A percentile compares a stretch with the other conserved stretches of the same genome.
Evolutionary conservation across 371 early-diverging fungal species (phyloP).

Genomic region (Mucor lusitanicus): DNA sequence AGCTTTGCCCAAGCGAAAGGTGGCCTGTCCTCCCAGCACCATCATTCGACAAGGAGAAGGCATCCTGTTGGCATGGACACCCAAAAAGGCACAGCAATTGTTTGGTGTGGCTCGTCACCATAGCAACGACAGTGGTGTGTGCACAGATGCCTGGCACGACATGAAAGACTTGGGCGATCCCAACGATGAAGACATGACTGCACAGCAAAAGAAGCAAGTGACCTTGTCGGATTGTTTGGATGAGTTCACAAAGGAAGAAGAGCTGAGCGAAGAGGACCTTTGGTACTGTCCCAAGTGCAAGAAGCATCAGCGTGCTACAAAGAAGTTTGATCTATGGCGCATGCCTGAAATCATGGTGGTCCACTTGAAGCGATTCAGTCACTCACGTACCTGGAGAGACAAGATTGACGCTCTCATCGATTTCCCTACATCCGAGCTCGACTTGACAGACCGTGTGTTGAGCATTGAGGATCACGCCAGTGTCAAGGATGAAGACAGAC

Average conservation of each 20-base stretch:
- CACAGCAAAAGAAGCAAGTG: conserved; percentile 39
- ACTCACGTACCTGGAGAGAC: conserved; percentile 71
- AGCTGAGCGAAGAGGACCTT: conserved; percentile 77
- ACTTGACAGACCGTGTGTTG: conserved; percentile 57
- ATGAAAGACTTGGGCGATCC: conserved; percentile 29
- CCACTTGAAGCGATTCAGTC: conserved; percentile 90
- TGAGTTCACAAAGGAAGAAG: conserved; percentile 81
- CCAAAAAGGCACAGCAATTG: conserved; percentile 26
- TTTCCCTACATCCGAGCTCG: conserved; percentile 73
- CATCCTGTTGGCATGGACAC: conserved; percentile 28
- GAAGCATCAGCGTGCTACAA: conserved; percentile 76
- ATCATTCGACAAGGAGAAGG: conserved; percentile 50
- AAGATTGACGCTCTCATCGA: conserved; percentile 88
- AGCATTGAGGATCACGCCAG: conserved; percentile 13
- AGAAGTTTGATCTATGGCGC: conserved; percentile 86
- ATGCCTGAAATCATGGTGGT: conserved; percentile 89
- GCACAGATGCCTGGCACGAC: conserved; percentile 30
- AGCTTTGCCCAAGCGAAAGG: conserved; percentile 13
- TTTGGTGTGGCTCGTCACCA: conserved; percentile 24
- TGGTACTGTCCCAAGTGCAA: conserved; percentile 90
- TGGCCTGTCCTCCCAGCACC: conserved; percentile 23
- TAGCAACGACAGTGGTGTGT: conserved; percentile 12
- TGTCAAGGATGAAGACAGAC: conserved; percentile 24
- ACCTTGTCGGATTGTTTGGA: conserved; percentile 76
- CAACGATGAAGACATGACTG: conserved; percentile 5